Evolutionary conservation across 768 basidiomycete species (phyloP).

Genomic region (Leccinum truebloodii): DNA sequence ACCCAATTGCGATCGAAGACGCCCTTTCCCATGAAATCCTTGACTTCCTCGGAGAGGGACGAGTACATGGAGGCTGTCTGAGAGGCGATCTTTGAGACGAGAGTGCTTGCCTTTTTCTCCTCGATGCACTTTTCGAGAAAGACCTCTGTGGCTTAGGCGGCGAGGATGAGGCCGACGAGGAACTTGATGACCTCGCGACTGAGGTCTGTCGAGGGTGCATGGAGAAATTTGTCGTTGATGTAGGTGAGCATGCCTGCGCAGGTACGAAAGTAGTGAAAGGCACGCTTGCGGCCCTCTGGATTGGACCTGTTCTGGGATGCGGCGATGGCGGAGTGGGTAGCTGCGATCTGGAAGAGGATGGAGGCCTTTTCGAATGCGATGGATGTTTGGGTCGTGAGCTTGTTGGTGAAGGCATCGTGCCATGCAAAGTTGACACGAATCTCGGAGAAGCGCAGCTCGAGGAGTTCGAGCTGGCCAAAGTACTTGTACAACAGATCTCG

Average conservation of each 20-base stretch:
- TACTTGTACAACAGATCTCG: conserved; percentile 98
- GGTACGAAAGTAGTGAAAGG: conserved; percentile 88
- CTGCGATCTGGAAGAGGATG: conserved; percentile 93
- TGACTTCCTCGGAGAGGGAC: no score
- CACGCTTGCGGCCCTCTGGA: conserved; percentile 89
- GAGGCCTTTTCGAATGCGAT: conserved; percentile 99
- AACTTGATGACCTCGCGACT: conserved; percentile 94
- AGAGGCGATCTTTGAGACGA: conserved; percentile 82
- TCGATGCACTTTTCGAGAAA: conserved; percentile 94
- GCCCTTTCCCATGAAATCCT: no score
- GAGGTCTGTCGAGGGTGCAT: conserved; percentile 95
- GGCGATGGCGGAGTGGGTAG: conserved; percentile 91
- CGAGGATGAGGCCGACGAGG: conserved; percentile 81
- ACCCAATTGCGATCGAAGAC: no score
- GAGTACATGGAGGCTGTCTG: conserved; percentile 84
- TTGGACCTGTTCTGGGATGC: conserved; percentile 81
- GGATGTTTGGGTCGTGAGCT: conserved; percentile 91
- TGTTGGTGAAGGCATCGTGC: conserved; percentile 95
- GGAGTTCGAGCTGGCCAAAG: conserved; percentile 96
- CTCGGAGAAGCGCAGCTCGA: conserved; percentile 96
- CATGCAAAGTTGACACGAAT: conserved; percentile 96
- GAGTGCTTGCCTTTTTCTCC: conserved; percentile 80
- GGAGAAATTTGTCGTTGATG: conserved; percentile 99
- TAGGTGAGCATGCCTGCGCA: conserved; percentile 97
- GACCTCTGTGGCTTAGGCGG: conserved; percentile 87